A percentile compares a stretch with the other conserved stretches of the same genome.
Evolutionary conservation across 805 yeast genomes (phyloP).

Genomic region (Lipomyces starkeyi): DNA sequence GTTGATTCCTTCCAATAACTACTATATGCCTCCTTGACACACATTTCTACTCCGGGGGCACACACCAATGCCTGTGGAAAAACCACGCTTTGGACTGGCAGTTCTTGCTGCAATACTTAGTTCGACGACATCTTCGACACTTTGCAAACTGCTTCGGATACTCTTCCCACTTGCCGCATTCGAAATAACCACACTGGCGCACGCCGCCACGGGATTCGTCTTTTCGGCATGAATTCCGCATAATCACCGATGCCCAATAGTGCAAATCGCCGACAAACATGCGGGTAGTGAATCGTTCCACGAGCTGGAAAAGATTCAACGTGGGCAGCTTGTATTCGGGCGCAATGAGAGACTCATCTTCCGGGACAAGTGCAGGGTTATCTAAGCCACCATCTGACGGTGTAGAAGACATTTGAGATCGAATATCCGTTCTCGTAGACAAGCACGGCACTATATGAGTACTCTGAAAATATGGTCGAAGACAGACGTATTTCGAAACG

Average conservation of each 20-base stretch:
- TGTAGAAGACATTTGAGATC: not conserved
- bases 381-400: slow-evolving; percentile 14
- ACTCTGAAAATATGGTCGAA: slow-evolving; percentile 74
- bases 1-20: not conserved
- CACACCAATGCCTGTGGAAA: slow-evolving; percentile 93
- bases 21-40: not conserved
- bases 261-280: slow-evolving; percentile 78
- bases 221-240: slow-evolving; percentile 92
- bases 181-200: slow-evolving; percentile 91
- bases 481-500: slow-evolving; percentile 84
- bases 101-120: slow-evolving; percentile 91
- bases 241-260: slow-evolving; percentile 97
- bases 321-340: slow-evolving; percentile 54
- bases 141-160: slow-evolving; percentile 92
- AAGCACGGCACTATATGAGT: slow-evolving; percentile 77
- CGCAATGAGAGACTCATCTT: slow-evolving; percentile 45
- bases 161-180: slow-evolving; percentile 93
- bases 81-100: slow-evolving; percentile 94
- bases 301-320: slow-evolving; percentile 81
- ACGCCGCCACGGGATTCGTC: slow-evolving; percentile 88
- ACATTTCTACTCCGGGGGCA: slow-evolving; percentile 33
- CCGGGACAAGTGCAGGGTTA: slow-evolving; percentile 31
- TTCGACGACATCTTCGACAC: slow-evolving; percentile 90
- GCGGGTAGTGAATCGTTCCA: slow-evolving; percentile 82
- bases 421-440: slow-evolving; percentile 50